phyloP scores from a whole-genome alignment of 73 alveolate species.

The Tetrahymena elliotti region DNA sequence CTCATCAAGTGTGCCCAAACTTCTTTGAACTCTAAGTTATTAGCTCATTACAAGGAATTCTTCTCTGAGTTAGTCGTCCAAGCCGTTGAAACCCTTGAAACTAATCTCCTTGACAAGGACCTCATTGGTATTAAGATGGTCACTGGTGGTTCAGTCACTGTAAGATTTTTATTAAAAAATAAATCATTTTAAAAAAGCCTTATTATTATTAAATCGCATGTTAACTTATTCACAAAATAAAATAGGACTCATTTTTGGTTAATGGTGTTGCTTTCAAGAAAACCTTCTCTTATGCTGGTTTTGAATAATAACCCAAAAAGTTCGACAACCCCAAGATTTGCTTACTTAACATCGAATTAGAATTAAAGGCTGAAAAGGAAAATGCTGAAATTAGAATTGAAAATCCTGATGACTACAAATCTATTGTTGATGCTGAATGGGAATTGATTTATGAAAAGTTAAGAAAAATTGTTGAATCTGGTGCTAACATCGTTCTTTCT shows the following conservation, averaged over 20 bases:
- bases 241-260: constrained; percentile 63
- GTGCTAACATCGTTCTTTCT: constrained; percentile 86
- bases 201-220: not conserved
- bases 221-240: not conserved
- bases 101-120: constrained; percentile 62
- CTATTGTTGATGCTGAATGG: constrained; percentile 98
- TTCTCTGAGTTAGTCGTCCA: constrained; percentile 92
- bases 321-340: constrained; percentile 86
- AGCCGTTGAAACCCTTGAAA: constrained; percentile 87
- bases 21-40: constrained; percentile 64
- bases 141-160: constrained; percentile 84
- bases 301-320: constrained; percentile 94
- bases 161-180: not conserved
- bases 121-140: constrained; percentile 87
- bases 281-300: constrained; percentile 94
- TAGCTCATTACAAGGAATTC: constrained; percentile 88
- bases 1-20: constrained; percentile 82
- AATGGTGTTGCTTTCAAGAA: constrained; percentile 98
- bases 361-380: constrained; percentile 92
- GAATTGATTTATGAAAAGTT: constrained; percentile 89
- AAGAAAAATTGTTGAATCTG: constrained; percentile 78
- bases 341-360: constrained; percentile 85
- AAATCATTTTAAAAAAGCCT: not conserved
- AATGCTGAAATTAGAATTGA: constrained; percentile 92
- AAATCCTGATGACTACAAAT: constrained; percentile 88